Conservation (phyloP, 2,329 filamentous ascomycete species). For the Fusarium piperis region DNA sequence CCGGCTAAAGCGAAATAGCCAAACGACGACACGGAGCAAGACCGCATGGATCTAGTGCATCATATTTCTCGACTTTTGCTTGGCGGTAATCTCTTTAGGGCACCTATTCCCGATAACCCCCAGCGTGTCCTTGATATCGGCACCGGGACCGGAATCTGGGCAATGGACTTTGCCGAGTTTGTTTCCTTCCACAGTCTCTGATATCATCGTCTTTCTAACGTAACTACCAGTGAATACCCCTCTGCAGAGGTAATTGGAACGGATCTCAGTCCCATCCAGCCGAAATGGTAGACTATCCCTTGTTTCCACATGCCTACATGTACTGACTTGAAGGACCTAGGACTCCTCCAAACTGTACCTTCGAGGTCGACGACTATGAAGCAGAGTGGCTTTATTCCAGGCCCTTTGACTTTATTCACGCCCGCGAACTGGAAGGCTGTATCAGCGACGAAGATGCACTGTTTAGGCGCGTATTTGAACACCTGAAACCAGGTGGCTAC, state of each 20-base stretch:
- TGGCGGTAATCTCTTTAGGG: slow-evolving; percentile 12
- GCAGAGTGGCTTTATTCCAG: slow-evolving; percentile 25
- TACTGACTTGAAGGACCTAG: neutral
- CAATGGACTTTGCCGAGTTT: slow-evolving; percentile 34
- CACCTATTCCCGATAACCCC: slow-evolving; percentile 6
- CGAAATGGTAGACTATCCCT: slow-evolving; percentile 11
- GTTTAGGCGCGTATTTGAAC: slow-evolving; percentile 12
- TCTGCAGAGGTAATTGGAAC: slow-evolving; percentile 31
- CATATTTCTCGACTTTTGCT: slow-evolving; percentile 27
- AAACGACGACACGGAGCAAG: slow-evolving; percentile 29
- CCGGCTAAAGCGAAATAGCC: slow-evolving; percentile 1
- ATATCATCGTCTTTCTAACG: neutral
- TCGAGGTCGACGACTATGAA: slow-evolving; percentile 30
- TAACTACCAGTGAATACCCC: slow-evolving; percentile 9
- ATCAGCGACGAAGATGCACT: slow-evolving; percentile 24
- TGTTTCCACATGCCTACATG: neutral
- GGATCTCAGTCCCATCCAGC: slow-evolving; percentile 31
- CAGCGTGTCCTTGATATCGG: slow-evolving; percentile 22
- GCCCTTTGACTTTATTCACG: slow-evolving; percentile 30
- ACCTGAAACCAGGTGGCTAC: slow-evolving; percentile 19
- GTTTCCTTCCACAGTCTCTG: neutral
- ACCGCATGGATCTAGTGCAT: slow-evolving; percentile 27
- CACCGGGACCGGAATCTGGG: slow-evolving; percentile 13
- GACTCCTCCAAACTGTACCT: slow-evolving; percentile 22
- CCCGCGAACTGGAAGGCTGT: slow-evolving; percentile 30